Percentiles rank a stretch among this genome's conserved stretches.
Conservation (phyloP, 2,329 filamentous ascomycete genomes). For the Talaromyces sp. region DNA sequence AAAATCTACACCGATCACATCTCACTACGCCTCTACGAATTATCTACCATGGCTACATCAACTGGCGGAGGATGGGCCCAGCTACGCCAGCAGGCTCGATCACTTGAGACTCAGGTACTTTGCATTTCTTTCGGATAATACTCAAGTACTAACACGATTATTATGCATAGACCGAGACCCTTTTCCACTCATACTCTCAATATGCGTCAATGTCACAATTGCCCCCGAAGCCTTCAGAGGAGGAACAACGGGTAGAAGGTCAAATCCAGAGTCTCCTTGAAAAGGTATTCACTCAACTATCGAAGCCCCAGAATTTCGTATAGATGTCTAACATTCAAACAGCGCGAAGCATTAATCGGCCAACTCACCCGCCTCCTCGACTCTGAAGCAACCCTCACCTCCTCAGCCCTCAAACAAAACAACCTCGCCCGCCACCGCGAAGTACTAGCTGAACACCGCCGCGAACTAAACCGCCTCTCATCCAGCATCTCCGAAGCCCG, state of each 20-base stretch:
- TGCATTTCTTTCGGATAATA: neutral
- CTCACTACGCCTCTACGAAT: neutral
- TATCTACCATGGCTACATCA: slow-evolving; percentile 52
- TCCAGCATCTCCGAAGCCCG: slow-evolving; percentile 73
- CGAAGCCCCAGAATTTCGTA: too few relatives aligned
- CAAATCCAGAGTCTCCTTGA: slow-evolving; percentile 82
- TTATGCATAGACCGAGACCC: slow-evolving; percentile 68
- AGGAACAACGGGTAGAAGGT: slow-evolving; percentile 75
- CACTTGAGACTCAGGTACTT: slow-evolving; percentile 81
- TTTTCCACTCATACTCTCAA: slow-evolving; percentile 75
- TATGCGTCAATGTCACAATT: slow-evolving; percentile 79
- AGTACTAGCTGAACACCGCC: slow-evolving; percentile 81
- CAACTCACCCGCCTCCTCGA: slow-evolving; percentile 88
- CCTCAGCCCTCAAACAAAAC: slow-evolving; percentile 94
- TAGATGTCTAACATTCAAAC: slow-evolving; percentile 22
- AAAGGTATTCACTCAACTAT: slow-evolving; percentile 55
- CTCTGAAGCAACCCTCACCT: slow-evolving; percentile 80
- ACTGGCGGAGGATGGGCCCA: slow-evolving; percentile 81
- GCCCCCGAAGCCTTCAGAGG: slow-evolving; percentile 77
- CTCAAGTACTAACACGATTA: neutral
- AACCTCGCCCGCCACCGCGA: slow-evolving; percentile 90
- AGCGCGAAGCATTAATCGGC: slow-evolving; percentile 78
- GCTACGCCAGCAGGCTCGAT: slow-evolving; percentile 85
- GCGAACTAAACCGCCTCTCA: slow-evolving; percentile 74
- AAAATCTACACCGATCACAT: neutral